Percentiles rank a stretch among this genome's conserved stretches.
Conservation (phyloP, 2,329 filamentous ascomycete species). For the Fulvia fulva region DNA sequence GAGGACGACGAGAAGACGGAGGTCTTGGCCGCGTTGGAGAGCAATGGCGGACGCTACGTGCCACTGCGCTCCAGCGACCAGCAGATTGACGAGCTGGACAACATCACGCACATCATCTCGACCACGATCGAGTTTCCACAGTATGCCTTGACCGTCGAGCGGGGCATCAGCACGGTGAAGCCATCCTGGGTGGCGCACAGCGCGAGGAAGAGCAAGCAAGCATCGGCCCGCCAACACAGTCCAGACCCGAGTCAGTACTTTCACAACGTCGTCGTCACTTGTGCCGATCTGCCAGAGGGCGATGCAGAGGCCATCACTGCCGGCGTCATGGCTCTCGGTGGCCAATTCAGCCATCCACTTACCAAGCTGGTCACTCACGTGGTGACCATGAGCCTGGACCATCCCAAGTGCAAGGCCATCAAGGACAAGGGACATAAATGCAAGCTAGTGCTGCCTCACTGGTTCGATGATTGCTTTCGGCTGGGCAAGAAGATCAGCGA, state of each 20-base stretch:
- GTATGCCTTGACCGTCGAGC: conserved; percentile 68
- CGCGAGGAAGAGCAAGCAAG: conserved; percentile 64
- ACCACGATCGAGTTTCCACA: conserved; percentile 88
- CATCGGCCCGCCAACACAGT: conserved; percentile 77
- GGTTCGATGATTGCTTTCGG: conserved; percentile 96
- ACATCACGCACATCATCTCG: conserved; percentile 64
- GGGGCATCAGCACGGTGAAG: conserved; percentile 80
- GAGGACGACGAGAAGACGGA: conserved; percentile 41
- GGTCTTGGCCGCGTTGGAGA: conserved; percentile 35
- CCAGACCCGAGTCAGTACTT: conserved; percentile 91
- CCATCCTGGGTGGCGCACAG: conserved; percentile 75
- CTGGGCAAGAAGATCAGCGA: conserved; percentile 90
- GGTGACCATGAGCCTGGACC: conserved; percentile 72
- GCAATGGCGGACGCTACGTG: conserved; percentile 48
- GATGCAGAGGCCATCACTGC: conserved; percentile 92
- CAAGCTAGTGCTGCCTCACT: conserved; percentile 89
- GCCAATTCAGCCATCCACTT: conserved; percentile 68
- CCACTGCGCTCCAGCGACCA: conserved; percentile 38
- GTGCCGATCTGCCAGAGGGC: conserved; percentile 75
- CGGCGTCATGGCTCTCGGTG: conserved; percentile 83
- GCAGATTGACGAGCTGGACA: conserved; percentile 36
- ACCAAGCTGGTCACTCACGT: conserved; percentile 80
- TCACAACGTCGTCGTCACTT: conserved; percentile 75
- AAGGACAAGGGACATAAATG: conserved; percentile 62
- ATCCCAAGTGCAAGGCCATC: conserved; percentile 65